Evolutionary conservation across 2,329 filamentous ascomycete species (phyloP), one percentile per base, ranked within the genome.

Genomic region (Fusarium transvaalense): DNA sequence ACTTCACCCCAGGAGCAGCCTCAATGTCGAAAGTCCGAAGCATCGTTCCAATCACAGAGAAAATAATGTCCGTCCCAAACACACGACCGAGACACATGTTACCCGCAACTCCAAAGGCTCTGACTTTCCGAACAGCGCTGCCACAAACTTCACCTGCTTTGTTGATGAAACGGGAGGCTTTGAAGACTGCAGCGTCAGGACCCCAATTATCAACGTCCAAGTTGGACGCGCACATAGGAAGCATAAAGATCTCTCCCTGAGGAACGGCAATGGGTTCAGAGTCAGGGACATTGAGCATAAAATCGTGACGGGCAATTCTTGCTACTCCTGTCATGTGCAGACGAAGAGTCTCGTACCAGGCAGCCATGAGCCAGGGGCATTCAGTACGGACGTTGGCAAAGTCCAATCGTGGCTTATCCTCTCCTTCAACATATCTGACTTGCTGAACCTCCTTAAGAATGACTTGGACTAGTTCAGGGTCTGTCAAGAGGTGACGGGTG

Each of bases 141-240:
- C 53, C 68, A 10, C 65, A 67, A 14, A 77, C 45, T 25, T 63
- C 50, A 7, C 76, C 76, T 13, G 45, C 46, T 39, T 34, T 39
- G 34, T 55, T 53, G 41, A 78, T 71, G 64, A 78, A 78, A 10
- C 76, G 76, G 4, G 65, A 60, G 1, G 76, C 71, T 3, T 66
- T 58, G 37, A 78, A 78, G 10, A 39, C 31, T 1, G 56, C 56
- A 0, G 75, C 74, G 35, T 78, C 73, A 1, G 71, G 32, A 2
- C 75, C 76, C 77, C 77, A 78, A 1, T 58, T 70, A 3, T 56
- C 32, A 3, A 67, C 39, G 56, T 77, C 70, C n/a, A 70, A 52
- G 59, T 77, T 77, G 46, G 75, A 76, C 1, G 76, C 70, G 31
- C 73, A 75, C 75, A 77, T 77, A 27, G 76, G 75, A 3, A 77